These are phyloP conservation scores for Halenospora varia DNA, from an alignment of 495 filamentous ascomycete species.

Conservation along the genomic window DNA sequence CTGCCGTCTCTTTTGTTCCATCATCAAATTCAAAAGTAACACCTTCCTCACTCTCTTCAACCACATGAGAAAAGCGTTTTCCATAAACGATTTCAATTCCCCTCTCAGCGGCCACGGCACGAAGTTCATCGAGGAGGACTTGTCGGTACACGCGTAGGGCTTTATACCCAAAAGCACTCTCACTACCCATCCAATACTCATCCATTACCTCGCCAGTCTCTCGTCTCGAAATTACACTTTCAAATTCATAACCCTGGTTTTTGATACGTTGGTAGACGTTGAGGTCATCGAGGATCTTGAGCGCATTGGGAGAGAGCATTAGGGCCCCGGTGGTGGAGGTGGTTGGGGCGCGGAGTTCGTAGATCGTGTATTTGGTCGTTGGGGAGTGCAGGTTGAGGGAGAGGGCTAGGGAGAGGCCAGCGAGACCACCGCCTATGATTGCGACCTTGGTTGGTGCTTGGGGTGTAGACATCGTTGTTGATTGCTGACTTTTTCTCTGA, in stretches of 20 bases:
- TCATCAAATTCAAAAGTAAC: conserved; percentile 29
- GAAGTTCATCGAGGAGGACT: background rate
- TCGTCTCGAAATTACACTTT: background rate
- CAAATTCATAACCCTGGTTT: background rate
- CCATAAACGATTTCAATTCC: background rate
- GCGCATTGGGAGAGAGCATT: conserved; percentile 45
- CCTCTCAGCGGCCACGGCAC: background rate
- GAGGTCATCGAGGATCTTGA: conserved; percentile 37
- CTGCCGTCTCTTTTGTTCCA: conserved; percentile 35
- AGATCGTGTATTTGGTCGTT: conserved; percentile 35
- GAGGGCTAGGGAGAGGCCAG: conserved; percentile 28
- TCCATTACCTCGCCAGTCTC: background rate
- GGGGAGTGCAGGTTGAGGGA: conserved; percentile 29
- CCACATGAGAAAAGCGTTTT: background rate
- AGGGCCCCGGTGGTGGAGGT: conserved; percentile 38
- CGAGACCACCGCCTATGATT: background rate
- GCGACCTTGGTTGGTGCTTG: background rate
- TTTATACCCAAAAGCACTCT: background rate
- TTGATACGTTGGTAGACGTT: conserved; percentile 29
- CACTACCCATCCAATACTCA: background rate
- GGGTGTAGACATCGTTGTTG: background rate
- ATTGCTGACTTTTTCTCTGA: too few species aligned
- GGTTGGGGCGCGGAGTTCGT: conserved; percentile 31
- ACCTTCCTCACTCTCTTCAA: background rate
- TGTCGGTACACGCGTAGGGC: conserved; percentile 1